Conservation (phyloP, 805 yeast genomes). For the Komagataella populi region DNA sequence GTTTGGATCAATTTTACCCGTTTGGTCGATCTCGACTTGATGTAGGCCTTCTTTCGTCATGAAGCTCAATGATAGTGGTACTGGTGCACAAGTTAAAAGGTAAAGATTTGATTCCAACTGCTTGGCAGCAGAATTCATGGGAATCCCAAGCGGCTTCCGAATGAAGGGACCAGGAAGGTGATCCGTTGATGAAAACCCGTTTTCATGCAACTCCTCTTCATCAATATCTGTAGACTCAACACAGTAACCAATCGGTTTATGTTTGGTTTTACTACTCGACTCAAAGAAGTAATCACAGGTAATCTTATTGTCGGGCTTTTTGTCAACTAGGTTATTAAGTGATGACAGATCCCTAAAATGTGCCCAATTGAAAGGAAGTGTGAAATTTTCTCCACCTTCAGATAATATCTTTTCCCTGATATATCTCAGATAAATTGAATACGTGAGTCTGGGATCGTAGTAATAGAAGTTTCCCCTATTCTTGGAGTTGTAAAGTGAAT, state of each 20-base stretch:
- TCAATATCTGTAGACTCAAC: background rate
- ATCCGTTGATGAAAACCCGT: background rate
- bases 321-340: slow-evolving; percentile 19
- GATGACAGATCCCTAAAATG: slow-evolving; percentile 39
- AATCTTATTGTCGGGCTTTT: slow-evolving; percentile 10
- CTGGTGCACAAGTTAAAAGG: slow-evolving; percentile 21
- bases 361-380: slow-evolving; percentile 32
- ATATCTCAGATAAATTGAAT: slow-evolving; percentile 31
- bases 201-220: background rate
- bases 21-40: slow-evolving; percentile 11
- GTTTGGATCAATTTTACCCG: background rate
- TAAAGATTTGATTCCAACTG: slow-evolving; percentile 26
- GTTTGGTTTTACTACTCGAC: background rate
- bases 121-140: slow-evolving; percentile 19
- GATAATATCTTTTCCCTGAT: slow-evolving; percentile 8
- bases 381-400: slow-evolving; percentile 9
- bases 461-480: background rate
- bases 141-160: slow-evolving; percentile 2
- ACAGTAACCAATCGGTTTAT: background rate
- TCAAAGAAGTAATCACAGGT: slow-evolving; percentile 15
- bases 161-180: slow-evolving; percentile 26
- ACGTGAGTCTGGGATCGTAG: slow-evolving; percentile 45
- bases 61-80: slow-evolving; percentile 24
- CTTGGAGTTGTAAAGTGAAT: background rate
- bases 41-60: slow-evolving; percentile 22